Evolutionary conservation across 441 rosid genomes (phyloP).

Genomic region (Populus tomentosa): DNA sequence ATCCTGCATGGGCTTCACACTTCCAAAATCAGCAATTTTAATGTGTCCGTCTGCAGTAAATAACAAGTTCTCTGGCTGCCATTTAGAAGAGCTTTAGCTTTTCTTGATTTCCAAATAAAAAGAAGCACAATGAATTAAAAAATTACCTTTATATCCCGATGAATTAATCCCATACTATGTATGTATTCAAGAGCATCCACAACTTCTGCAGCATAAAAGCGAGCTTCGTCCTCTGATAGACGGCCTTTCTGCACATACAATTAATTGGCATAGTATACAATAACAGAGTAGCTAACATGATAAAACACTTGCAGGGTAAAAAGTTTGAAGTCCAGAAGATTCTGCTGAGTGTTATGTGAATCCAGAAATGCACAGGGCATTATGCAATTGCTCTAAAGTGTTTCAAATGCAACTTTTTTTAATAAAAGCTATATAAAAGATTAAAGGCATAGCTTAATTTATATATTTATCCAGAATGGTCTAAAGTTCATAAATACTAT

Average conservation of each 20-base stretch:
- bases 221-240: constrained; percentile 87
- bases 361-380: not conserved
- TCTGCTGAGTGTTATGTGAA: not conserved
- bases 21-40: constrained; percentile 98
- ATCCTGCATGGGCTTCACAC: constrained; percentile 99
- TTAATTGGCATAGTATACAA: constrained; percentile 4
- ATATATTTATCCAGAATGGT: not conserved
- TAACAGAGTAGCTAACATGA: constrained; percentile 1
- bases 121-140: not conserved
- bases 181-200: constrained; percentile 98
- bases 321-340: not conserved
- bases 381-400: not conserved
- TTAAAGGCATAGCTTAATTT: not conserved
- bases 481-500: not conserved
- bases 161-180: constrained; percentile 88
- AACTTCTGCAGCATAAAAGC: constrained; percentile 91
- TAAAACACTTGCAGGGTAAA: not conserved
- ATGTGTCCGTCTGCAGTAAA: constrained; percentile 84
- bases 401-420: not conserved
- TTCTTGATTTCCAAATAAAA: constrained; percentile 11
- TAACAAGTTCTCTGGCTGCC: constrained; percentile 96
- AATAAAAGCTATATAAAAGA: not conserved
- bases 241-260: constrained; percentile 65
- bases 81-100: constrained; percentile 27
- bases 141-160: constrained; percentile 91